Percentiles rank a stretch among this genome's conserved stretches.
Evolutionary conservation across 306 rosid genomes (phyloP).

Genomic region (Quercus berberidifolia): DNA sequence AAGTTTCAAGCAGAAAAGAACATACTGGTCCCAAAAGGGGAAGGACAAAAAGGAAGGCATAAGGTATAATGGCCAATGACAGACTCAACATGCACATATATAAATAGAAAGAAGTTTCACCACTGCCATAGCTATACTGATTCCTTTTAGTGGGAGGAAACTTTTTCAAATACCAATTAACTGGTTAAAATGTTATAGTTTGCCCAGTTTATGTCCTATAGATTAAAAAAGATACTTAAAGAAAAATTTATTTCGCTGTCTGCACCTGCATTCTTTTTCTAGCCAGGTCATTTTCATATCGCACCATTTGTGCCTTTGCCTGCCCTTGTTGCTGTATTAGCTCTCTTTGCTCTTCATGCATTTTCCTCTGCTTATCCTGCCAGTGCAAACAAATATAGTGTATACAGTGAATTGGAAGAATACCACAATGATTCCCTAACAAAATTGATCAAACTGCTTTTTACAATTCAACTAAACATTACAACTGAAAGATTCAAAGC

Average conservation of each 20-base stretch:
- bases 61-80: not conserved
- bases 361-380: conserved; percentile 76
- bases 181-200: not conserved
- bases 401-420: not conserved
- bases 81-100: not conserved
- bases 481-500: not conserved
- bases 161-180: not conserved
- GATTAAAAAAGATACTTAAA: not conserved
- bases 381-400: conserved; percentile 1
- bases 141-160: not conserved
- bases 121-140: not conserved
- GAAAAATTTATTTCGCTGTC: conserved; percentile 12
- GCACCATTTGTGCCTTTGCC: conserved; percentile 73
- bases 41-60: not conserved
- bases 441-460: not conserved
- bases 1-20: conserved; percentile 3
- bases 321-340: conserved; percentile 82
- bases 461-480: not conserved
- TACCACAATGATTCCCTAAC: not conserved
- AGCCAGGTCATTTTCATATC: conserved; percentile 80
- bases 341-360: conserved; percentile 87
- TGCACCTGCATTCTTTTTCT: conserved; percentile 91
- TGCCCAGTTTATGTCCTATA: not conserved
- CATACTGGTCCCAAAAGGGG: not conserved
- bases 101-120: conserved; percentile 4